These are phyloP conservation scores for Acanthochlamys bracteata DNA, from an alignment of 106 monocot species.

Conservation along the genomic window DNA sequence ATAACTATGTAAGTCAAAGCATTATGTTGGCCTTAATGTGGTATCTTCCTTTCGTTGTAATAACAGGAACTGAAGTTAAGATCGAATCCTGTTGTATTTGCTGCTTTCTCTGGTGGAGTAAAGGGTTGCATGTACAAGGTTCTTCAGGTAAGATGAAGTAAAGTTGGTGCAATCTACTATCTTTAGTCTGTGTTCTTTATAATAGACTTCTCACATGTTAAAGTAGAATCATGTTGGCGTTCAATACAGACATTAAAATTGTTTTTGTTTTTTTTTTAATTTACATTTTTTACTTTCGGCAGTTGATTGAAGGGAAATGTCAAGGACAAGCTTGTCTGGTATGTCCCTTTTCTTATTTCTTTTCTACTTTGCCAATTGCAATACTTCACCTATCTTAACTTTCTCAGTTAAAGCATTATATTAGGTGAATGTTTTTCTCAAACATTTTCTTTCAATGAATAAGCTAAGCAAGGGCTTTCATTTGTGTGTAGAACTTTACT, in stretches of 20 bases:
- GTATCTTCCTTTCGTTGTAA: background rate
- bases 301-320: slow-evolving; percentile 79
- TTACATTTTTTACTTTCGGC: slow-evolving; percentile 8
- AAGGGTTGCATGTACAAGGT: slow-evolving; percentile 87
- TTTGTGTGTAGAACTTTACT: too few species aligned
- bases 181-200: background rate
- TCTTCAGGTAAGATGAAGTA: slow-evolving; percentile 50
- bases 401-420: too few species aligned
- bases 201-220: background rate
- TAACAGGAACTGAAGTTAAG: slow-evolving; percentile 62
- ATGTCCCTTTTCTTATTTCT: slow-evolving; percentile 10
- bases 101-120: slow-evolving; percentile 74
- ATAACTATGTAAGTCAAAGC: background rate
- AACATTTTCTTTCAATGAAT: too few species aligned
- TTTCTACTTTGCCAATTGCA: background rate
- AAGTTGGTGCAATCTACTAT: background rate
- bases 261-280: background rate
- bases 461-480: too few species aligned
- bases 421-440: too few species aligned
- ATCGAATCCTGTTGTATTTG: slow-evolving; percentile 54
- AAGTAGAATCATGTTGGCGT: background rate
- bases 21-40: background rate
- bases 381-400: too few species aligned
- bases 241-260: background rate
- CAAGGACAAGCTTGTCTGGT: slow-evolving; percentile 45